Evolutionary conservation across 768 basidiomycete species (phyloP).

Genomic region (Russula ochroleuca): DNA sequence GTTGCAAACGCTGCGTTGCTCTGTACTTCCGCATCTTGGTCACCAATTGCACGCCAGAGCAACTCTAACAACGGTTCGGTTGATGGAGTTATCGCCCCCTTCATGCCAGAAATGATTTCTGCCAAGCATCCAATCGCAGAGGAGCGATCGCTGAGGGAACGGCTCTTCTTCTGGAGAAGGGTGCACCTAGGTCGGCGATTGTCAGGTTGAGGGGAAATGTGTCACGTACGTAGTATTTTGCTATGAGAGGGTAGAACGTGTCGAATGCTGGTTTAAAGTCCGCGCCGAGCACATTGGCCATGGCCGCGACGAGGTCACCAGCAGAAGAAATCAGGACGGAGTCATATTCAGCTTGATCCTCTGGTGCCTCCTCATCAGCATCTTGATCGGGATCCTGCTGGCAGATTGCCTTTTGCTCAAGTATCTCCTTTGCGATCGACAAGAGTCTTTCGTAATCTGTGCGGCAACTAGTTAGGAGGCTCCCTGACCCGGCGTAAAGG

Average conservation of each 20-base stretch:
- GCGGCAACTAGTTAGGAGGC: not conserved
- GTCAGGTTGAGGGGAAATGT: not conserved
- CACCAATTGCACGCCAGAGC: constrained; percentile 76
- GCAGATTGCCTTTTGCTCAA: constrained; percentile 93
- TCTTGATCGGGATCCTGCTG: constrained; percentile 96
- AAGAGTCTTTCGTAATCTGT: constrained; percentile 74
- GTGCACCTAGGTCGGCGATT: not conserved
- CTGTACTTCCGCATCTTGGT: constrained; percentile 87
- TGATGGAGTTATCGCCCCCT: constrained; percentile 75
- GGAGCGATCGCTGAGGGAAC: constrained; percentile 87
- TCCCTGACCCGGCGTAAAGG: constrained; percentile 16
- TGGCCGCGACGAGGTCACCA: constrained; percentile 85
- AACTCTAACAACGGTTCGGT: constrained; percentile 80
- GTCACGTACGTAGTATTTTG: constrained; percentile 81
- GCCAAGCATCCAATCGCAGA: constrained; percentile 91
- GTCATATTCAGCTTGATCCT: constrained; percentile 94
- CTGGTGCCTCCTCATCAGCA: constrained; percentile 77
- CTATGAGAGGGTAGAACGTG: constrained; percentile 84
- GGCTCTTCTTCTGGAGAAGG: constrained; percentile 63
- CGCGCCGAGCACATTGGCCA: constrained; percentile 79
- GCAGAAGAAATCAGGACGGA: constrained; percentile 92
- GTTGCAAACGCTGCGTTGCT: constrained; percentile 95
- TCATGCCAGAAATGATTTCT: constrained; percentile 93
- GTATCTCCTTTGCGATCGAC: constrained; percentile 74
- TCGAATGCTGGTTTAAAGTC: constrained; percentile 80